These are phyloP conservation scores for Neurospora sp. DNA, from an alignment of 495 filamentous ascomycete genomes.

Conservation along the genomic window DNA sequence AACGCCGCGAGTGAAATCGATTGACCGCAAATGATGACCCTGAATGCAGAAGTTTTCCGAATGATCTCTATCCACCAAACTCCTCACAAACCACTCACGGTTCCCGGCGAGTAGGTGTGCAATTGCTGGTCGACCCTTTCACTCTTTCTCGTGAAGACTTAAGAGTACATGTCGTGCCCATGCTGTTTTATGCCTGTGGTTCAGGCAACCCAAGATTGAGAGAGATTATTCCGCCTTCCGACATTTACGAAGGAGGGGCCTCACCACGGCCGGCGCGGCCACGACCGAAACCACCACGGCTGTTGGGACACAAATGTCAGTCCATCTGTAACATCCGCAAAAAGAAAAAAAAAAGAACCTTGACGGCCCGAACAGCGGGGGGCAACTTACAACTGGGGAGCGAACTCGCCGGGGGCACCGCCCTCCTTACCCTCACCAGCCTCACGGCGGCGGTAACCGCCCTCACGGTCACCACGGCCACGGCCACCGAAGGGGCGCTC, in stretches of 20 bases:
- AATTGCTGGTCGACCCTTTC: constrained; percentile 22
- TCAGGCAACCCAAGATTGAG: constrained; percentile 27
- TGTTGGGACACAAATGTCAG: constrained; percentile 25
- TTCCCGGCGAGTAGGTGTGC: constrained; percentile 21
- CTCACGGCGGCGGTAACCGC: constrained; percentile 84
- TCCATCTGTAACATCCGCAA: constrained; percentile 4
- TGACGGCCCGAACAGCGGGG: neutral
- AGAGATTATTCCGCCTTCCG: constrained; percentile 19
- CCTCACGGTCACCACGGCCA: constrained; percentile 71
- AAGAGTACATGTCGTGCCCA: constrained; percentile 42
- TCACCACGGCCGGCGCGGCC: constrained; percentile 68
- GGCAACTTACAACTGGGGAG: constrained; percentile 70
- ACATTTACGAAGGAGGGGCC: constrained; percentile 57
- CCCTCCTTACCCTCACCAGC: constrained; percentile 83
- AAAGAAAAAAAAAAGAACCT: constrained; percentile 1
- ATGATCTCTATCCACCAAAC: constrained; percentile 32
- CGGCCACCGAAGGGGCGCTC: constrained; percentile 56
- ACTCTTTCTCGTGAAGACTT: constrained; percentile 28
- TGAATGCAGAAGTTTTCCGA: constrained; percentile 31
- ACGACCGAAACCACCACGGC: constrained; percentile 89
- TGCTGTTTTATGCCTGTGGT: constrained; percentile 26
- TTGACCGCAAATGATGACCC: constrained; percentile 28
- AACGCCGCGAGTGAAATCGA: constrained; percentile 15
- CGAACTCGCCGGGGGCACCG: constrained; percentile 88
- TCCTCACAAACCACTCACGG: constrained; percentile 28